Evolutionary conservation across 176 grass and related monocot species (phyloP).

Genomic region (Oryza glumipatula): DNA sequence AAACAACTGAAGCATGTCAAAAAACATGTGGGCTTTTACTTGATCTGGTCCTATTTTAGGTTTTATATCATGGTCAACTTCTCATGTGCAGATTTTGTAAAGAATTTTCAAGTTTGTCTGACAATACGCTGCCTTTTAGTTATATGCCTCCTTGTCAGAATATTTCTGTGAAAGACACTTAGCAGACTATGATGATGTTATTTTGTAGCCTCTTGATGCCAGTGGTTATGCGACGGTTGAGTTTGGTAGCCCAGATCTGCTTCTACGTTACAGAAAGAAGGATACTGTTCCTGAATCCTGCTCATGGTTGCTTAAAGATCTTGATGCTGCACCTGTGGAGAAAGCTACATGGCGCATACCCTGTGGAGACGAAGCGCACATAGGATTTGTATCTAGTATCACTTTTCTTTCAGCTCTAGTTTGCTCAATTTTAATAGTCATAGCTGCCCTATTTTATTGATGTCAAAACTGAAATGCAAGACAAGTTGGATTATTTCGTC

Average conservation of each 20-base stretch:
- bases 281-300: constrained; percentile 40
- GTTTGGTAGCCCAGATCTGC: constrained; percentile 52
- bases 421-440: constrained; percentile 68
- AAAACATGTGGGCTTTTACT: not conserved
- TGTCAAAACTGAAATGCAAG: not conserved
- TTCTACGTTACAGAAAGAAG: constrained; percentile 66
- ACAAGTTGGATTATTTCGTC: not conserved
- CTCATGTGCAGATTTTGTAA: not conserved
- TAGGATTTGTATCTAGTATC: constrained; percentile 59
- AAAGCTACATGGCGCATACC: constrained; percentile 65
- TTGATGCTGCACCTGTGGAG: constrained; percentile 28
- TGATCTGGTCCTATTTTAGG: not conserved
- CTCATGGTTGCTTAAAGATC: constrained; percentile 39
- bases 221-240: constrained; percentile 55
- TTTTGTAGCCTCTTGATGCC: constrained; percentile 69
- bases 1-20: not conserved
- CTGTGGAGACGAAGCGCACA: constrained; percentile 66
- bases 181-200: not conserved
- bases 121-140: not conserved
- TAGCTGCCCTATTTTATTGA: constrained; percentile 48
- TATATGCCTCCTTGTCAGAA: not conserved
- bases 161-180: not conserved
- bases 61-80: not conserved
- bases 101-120: not conserved
- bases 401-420: constrained; percentile 76